A percentile compares a stretch with the other conserved stretches of the same genome.
These are phyloP conservation scores for Paramyrothecium sp. DNA, from an alignment of 2,329 filamentous ascomycete species.

Conservation along the genomic window DNA sequence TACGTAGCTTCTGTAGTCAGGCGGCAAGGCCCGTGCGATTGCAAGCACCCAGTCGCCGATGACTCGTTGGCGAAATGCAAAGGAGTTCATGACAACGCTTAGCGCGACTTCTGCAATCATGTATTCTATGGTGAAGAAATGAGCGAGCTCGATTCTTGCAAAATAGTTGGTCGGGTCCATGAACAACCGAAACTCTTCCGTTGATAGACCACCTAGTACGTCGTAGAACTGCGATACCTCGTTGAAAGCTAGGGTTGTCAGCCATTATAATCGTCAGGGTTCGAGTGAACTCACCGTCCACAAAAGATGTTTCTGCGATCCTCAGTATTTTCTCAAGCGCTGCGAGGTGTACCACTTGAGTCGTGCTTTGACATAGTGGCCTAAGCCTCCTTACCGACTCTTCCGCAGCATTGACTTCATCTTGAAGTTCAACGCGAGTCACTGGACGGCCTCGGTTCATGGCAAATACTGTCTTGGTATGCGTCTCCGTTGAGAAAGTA, in stretches of 20 bases:
- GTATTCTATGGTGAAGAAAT: constrained; percentile 14
- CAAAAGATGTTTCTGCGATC: constrained; percentile 2
- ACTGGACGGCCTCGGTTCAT: neutral
- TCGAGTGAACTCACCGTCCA: constrained; percentile 3
- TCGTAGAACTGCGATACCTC: neutral
- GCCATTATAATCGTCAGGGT: neutral
- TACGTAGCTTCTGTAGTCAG: constrained; percentile 3
- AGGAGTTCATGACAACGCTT: constrained; percentile 6
- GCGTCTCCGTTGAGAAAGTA: constrained; percentile 5
- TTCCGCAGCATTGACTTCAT: neutral
- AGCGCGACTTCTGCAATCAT: constrained; percentile 3
- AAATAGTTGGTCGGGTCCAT: constrained; percentile 6
- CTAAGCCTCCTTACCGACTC: constrained; percentile 1
- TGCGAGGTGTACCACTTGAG: constrained; percentile 8
- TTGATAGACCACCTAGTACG: constrained; percentile 2
- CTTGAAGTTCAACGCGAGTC: neutral
- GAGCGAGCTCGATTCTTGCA: constrained; percentile 9
- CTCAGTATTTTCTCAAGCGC: constrained; percentile 3
- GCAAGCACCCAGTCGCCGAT: constrained; percentile 7
- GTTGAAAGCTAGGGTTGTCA: constrained; percentile 3
- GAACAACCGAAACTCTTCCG: constrained; percentile 10
- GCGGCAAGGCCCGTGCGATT: constrained; percentile 5
- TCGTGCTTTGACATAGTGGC: constrained; percentile 7
- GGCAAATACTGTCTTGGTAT: constrained; percentile 1
- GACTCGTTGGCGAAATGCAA: constrained; percentile 7